Conservation (phyloP, 2,329 filamentous ascomycete genomes). For the Lecanicillium sp. region DNA sequence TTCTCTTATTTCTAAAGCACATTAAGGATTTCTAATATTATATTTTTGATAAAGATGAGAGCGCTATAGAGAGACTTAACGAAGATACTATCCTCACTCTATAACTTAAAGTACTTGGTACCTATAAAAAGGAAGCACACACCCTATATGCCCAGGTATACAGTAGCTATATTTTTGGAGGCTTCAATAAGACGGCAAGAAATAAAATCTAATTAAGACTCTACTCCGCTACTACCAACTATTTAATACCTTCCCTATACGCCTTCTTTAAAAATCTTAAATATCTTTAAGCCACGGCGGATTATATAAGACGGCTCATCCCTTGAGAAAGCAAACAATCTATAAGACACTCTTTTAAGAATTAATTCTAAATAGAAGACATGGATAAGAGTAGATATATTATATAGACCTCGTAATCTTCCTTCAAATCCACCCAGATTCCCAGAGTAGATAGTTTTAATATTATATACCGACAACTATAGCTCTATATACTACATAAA, state of each 20-base stretch:
- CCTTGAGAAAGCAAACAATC: not conserved
- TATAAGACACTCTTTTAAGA: slow-evolving; percentile 8
- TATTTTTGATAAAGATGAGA: slow-evolving; percentile 23
- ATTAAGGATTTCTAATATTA: slow-evolving; percentile 27
- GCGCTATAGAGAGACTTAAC: slow-evolving; percentile 25
- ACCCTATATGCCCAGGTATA: slow-evolving; percentile 23
- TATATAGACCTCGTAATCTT: slow-evolving; percentile 11
- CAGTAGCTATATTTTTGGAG: slow-evolving; percentile 26
- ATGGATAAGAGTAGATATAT: slow-evolving; percentile 2
- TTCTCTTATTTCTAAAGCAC: slow-evolving; percentile 26
- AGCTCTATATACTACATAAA: slow-evolving; percentile 14
- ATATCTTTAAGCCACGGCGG: slow-evolving; percentile 23
- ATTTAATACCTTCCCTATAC: slow-evolving; percentile 29
- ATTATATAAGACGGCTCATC: slow-evolving; percentile 14
- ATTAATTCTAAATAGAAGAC: slow-evolving; percentile 1
- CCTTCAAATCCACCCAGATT: not conserved
- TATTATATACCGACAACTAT: slow-evolving; percentile 13
- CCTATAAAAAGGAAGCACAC: slow-evolving; percentile 21
- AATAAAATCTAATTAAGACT: slow-evolving; percentile 25
- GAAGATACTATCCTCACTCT: slow-evolving; percentile 25
- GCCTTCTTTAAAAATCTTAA: slow-evolving; percentile 32
- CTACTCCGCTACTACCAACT: slow-evolving; percentile 17
- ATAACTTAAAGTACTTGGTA: slow-evolving; percentile 25
- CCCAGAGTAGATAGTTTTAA: slow-evolving; percentile 11
- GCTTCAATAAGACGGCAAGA: slow-evolving; percentile 25